phyloP scores from a whole-genome alignment of 257 asterid genomes.

The Sherardia arvensis region DNA sequence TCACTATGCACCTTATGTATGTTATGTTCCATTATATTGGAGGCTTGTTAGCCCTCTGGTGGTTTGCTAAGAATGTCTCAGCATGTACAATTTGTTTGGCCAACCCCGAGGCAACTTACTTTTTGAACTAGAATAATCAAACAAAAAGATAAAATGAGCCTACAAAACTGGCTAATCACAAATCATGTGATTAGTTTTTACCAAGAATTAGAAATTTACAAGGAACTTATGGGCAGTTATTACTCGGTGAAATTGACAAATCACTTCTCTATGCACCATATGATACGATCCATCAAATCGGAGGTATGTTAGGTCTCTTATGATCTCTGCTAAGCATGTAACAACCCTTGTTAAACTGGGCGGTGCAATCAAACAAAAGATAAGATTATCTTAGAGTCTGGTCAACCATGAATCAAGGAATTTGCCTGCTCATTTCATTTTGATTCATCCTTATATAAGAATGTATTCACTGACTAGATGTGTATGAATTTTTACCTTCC shows the following conservation, averaged over 20 bases:
- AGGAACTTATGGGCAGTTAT: no score
- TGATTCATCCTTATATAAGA: neutral
- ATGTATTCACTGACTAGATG: neutral
- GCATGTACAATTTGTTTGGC: neutral
- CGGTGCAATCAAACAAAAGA: no score
- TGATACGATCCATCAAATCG: no score
- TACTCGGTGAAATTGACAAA: no score
- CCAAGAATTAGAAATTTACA: no score
- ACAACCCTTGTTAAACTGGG: no score
- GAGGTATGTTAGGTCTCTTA: no score
- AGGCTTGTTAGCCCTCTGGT: neutral
- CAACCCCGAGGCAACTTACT: neutral
- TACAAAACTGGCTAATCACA: neutral
- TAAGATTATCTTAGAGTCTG: no score
- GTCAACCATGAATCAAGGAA: neutral
- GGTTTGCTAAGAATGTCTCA: neutral
- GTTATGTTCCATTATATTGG: neutral
- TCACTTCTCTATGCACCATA: no score
- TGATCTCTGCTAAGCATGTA: no score
- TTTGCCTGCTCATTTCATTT: neutral
- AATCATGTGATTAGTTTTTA: no score
- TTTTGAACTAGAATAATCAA: neutral
- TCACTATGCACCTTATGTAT: neutral
- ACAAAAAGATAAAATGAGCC: neutral
- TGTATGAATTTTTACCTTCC: neutral